Evolutionary conservation across 306 rosid genomes (phyloP), one percentile per base, ranked within the genome.

Genomic region (Clitoria ternatea): DNA sequence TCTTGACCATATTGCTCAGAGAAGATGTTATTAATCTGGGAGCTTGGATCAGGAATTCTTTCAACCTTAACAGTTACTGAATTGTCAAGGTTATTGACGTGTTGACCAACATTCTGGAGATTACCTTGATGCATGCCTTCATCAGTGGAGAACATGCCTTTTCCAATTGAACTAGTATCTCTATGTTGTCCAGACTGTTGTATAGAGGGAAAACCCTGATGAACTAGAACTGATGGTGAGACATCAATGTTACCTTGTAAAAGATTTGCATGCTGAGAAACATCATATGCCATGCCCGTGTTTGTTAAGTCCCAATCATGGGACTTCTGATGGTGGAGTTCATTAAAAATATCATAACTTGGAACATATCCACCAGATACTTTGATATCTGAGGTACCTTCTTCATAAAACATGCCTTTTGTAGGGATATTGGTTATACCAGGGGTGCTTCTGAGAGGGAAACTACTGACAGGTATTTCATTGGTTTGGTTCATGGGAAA

Each of bases 1-100:
- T 91, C 99, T 80, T 87, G 97, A n/a, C 87, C 88, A 30, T 72
- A 89, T 40, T 85, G 91, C 19, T 85, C 91, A 4, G 82, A 61
- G 70, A 84, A 84, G 78, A 88, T 68, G 80, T 68, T 63, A 14
- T 59, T 73, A 20, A 52, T 53, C 36, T 79, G 87, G 36, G 67
- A 42, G 63, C 74, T 62, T 39, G 75, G 66, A 27, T 86, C 89
- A 0, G 77, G 68, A 69, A 74, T 36, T 42, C 77, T 80, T 87
- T 91, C 96, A 30, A 86, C 61, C 68, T 89, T 95, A 30, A 86
- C 81, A 79, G 87, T 83, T 15, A 77, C 71, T 7, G 87, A 53
- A 73, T 79, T 84, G 52, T 84, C 94, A 52, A 61, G 76, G 5
- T 75, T 75, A 68, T 79, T 83, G 70, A 72, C 72, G 65, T 72